Evolutionary conservation across 768 basidiomycete genomes (phyloP).

Genomic region (Gyrodon lividus): DNA sequence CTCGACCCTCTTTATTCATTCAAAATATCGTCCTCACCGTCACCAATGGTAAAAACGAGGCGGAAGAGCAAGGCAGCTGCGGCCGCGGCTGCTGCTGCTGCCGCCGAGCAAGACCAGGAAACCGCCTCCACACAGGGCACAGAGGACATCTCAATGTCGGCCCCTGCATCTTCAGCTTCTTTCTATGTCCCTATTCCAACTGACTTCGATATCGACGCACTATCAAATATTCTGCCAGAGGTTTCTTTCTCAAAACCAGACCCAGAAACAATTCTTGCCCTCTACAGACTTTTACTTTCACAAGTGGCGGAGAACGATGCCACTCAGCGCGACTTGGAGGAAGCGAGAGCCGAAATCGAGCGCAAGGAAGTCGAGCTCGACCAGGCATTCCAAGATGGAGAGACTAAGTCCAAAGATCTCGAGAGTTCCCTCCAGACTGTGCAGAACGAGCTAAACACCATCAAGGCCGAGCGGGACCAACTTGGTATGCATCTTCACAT

Average conservation of each 20-base stretch:
- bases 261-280: conserved; percentile 54
- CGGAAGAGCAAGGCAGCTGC: conserved; percentile 59
- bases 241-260: conserved; percentile 54
- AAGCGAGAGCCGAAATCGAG: conserved; percentile 61
- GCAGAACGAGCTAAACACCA: conserved; percentile 53
- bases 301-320: conserved; percentile 57
- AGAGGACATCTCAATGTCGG: conserved; percentile 34
- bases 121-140: conserved; percentile 32
- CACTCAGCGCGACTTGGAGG: conserved; percentile 65
- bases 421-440: conserved; percentile 50
- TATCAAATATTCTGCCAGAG: conserved; percentile 63
- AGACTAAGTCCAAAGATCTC: conserved; percentile 56
- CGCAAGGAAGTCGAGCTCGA: conserved; percentile 82
- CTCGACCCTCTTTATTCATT: conserved; percentile 26
- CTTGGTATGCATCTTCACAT: conserved; percentile 49
- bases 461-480: conserved; percentile 63
- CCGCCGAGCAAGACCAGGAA: conserved; percentile 33
- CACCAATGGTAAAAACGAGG: conserved; percentile 50
- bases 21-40: conserved; percentile 17
- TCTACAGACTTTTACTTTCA: conserved; percentile 62
- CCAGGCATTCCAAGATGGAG: conserved; percentile 78
- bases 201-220: conserved; percentile 63
- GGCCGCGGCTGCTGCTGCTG: conserved; percentile 33
- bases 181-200: conserved; percentile 52
- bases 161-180: conserved; percentile 21